Evolutionary conservation across 1,139 yeast species (phyloP), one percentile per base, ranked within the genome.

Genomic region (Wickerhamomyces sp.): DNA sequence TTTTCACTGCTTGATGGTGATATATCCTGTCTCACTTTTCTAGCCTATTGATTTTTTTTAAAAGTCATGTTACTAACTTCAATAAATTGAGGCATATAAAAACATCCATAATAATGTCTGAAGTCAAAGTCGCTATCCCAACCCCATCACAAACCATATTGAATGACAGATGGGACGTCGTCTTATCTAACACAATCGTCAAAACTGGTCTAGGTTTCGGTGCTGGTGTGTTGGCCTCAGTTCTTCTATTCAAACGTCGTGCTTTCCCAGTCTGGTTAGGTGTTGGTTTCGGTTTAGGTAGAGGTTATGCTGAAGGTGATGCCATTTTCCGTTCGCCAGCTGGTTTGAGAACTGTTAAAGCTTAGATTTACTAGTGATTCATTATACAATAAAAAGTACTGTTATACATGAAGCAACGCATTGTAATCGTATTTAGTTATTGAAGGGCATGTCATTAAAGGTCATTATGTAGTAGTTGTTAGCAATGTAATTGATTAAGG

Each of bases 121-220:
- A 63, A 55, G 51, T 53, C 37, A 54, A 61, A 48, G 50, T 54
- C 42, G 41, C 39, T 39, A 51, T 57, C 32, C 69, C 73, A 49
- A 62, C 79, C 36, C 72, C 86, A 45, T 81, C 87, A 45, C 86
- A 81, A 67, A 78, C 81, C 63, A 78, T 86, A 60, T 75, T 86
- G 61, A 84, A 85, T 64, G 91, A 86, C 64, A 86, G 85, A 73
- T 94, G 99, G 99, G 99, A 94, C 66, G 89, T 91, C 55, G 97
- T 91, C 46, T 76, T 94, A 62, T 89, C 99, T 52, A 94, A 94
- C 72, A 81, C 94, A 52, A 75, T 94, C 58, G 95, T 94, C 59
- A 93, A 93, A 71, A 85, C 97, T 60, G 96, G 97, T n/a, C 78
- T 94, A 56, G 99, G 99, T 45, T 84, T 94, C 56, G 98, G 98